These are phyloP conservation scores for Xylariales sp. DNA, from an alignment of 2,329 filamentous ascomycete genomes.

Conservation along the genomic window DNA sequence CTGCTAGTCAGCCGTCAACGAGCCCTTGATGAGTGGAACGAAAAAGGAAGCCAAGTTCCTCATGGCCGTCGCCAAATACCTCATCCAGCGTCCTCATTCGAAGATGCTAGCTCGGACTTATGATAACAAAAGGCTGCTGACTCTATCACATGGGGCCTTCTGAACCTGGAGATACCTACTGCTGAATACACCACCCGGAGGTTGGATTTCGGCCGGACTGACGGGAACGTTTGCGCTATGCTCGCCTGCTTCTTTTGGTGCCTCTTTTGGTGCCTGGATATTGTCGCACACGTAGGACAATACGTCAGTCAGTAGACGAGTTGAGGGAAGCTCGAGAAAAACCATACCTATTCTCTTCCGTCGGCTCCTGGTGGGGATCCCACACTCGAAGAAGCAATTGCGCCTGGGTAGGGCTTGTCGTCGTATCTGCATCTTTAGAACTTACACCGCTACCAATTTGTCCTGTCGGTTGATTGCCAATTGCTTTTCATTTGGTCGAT, in stretches of 20 bases:
- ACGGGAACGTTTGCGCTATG: constrained; percentile 10
- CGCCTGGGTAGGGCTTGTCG: constrained; percentile 41
- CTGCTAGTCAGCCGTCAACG: constrained; percentile 47
- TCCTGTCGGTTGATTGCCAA: constrained; percentile 39
- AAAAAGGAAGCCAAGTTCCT: constrained; percentile 44
- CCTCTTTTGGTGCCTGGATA: constrained; percentile 36
- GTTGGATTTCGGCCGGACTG: constrained; percentile 15
- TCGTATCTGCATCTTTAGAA: constrained; percentile 34
- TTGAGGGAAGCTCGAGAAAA: constrained; percentile 36
- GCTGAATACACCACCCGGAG: constrained; percentile 21
- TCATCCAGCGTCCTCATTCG: constrained; percentile 45
- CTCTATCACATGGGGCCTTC: constrained; percentile 34
- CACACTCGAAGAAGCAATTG: constrained; percentile 46
- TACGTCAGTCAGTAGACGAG: constrained; percentile 32
- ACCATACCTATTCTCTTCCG: constrained; percentile 30
- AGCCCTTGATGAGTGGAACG: constrained; percentile 43
- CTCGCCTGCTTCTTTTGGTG: constrained; percentile 19
- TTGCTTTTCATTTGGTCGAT: constrained; percentile 43
- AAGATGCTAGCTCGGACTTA: constrained; percentile 38
- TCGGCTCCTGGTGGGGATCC: constrained; percentile 43
- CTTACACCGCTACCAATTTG: constrained; percentile 35
- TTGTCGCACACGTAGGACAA: constrained; percentile 34
- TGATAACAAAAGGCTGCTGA: constrained; percentile 35
- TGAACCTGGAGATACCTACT: constrained; percentile 29
- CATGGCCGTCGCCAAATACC: constrained; percentile 45